Percentiles rank a stretch among this genome's conserved stretches.
Evolutionary conservation across 345 rosid genomes (phyloP).

Genomic region (Clausena lansium): DNA sequence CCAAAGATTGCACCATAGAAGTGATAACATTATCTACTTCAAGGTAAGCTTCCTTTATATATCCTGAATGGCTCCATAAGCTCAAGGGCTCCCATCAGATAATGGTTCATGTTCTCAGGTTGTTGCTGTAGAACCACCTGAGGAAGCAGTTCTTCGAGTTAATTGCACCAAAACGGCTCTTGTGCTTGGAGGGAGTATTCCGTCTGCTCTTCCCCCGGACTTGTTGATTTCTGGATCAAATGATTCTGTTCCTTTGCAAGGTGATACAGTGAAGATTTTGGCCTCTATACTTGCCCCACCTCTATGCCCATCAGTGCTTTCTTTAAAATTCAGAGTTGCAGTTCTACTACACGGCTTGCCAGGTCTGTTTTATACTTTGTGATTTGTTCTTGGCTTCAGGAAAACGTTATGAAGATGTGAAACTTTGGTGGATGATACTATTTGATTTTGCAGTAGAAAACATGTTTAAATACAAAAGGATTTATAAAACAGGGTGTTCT

Average conservation of each 20-base stretch:
- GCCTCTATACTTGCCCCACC: conserved; percentile 81
- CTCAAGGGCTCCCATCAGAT: conserved; percentile 18
- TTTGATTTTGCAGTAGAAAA: not conserved
- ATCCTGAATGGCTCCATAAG: not conserved
- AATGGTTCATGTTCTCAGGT: conserved; percentile 53
- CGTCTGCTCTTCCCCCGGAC: conserved; percentile 82
- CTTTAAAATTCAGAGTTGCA: conserved; percentile 88
- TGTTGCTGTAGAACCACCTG: conserved; percentile 87
- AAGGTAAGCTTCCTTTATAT: conserved; percentile 48
- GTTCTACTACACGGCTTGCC: conserved; percentile 71
- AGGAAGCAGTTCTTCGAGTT: conserved; percentile 71
- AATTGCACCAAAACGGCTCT: conserved; percentile 78
- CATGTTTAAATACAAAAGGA: not conserved
- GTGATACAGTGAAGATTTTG: conserved; percentile 57
- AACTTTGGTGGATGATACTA: conserved; percentile 10
- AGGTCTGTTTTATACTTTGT: conserved; percentile 43
- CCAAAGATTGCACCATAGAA: conserved; percentile 39
- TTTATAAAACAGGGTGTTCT: conserved; percentile 6
- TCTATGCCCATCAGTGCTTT: conserved; percentile 73
- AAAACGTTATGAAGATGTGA: not conserved
- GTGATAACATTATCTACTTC: conserved; percentile 52
- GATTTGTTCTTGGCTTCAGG: conserved; percentile 13
- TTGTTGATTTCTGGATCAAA: conserved; percentile 48
- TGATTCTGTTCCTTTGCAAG: conserved; percentile 60
- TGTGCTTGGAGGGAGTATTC: conserved; percentile 81